These are phyloP conservation scores for Neurospora sp. DNA, from an alignment of 495 filamentous ascomycete genomes.

Conservation along the genomic window DNA sequence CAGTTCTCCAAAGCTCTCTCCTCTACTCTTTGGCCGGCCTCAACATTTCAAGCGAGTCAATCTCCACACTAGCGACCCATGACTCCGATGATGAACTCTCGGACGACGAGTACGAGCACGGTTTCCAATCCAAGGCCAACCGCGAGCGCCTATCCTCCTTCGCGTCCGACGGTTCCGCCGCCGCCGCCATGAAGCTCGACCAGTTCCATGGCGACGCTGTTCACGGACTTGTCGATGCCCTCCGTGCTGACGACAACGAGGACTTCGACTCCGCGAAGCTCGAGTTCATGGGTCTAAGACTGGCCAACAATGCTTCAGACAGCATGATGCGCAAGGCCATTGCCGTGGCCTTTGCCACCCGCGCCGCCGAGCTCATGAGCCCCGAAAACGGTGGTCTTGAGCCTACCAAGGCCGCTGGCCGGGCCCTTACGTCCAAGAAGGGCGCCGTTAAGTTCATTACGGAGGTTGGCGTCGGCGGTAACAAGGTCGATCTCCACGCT, in stretches of 20 bases:
- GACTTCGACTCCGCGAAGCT: constrained; percentile 79
- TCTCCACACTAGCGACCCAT: constrained; percentile 47
- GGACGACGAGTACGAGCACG: constrained; percentile 20
- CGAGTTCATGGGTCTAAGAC: constrained; percentile 80
- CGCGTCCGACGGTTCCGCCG: constrained; percentile 38
- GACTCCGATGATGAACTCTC: constrained; percentile 28
- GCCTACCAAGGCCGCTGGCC: constrained; percentile 54
- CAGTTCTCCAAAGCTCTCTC: constrained; percentile 31
- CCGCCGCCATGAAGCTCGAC: constrained; percentile 29
- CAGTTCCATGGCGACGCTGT: constrained; percentile 86
- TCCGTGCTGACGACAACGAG: constrained; percentile 47
- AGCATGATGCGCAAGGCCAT: constrained; percentile 78
- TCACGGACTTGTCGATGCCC: constrained; percentile 69
- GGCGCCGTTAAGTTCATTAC: constrained; percentile 41
- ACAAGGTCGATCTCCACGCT: constrained; percentile 51
- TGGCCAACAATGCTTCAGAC: constrained; percentile 83
- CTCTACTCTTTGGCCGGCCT: constrained; percentile 62
- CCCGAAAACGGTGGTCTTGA: constrained; percentile 39
- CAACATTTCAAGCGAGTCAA: constrained; percentile 65
- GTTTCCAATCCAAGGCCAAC: constrained; percentile 8
- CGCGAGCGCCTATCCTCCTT: constrained; percentile 42
- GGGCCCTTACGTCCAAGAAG: constrained; percentile 37
- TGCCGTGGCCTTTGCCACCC: constrained; percentile 72
- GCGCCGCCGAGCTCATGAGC: constrained; percentile 62
- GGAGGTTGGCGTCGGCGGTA: constrained; percentile 41